Conservation (phyloP, 345 rosid genomes). For the Eucalyptus lansdowneana region DNA sequence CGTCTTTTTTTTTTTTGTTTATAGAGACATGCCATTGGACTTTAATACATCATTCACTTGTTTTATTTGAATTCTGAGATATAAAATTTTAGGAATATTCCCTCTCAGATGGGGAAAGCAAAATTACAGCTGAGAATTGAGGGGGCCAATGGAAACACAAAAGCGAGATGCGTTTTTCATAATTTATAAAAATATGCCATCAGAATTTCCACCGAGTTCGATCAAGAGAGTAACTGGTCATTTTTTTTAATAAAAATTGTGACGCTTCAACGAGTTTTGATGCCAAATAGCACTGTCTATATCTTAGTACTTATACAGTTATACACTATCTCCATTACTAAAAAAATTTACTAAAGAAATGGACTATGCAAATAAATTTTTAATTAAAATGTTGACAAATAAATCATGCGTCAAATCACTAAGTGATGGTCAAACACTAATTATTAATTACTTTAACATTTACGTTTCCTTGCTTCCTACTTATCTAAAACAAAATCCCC, state of each 20-base stretch:
- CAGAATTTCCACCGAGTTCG: neutral
- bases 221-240: neutral
- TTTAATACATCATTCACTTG: no score
- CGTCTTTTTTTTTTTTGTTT: fast-evolving
- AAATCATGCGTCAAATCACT: neutral
- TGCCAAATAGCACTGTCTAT: fast-evolving
- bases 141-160: neutral
- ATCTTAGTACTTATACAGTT: fast-evolving
- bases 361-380: neutral
- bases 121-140: fast-evolving
- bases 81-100: no score
- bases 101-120: no score
- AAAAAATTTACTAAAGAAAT: neutral
- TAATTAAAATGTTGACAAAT: neutral
- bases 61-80: no score
- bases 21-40: neutral
- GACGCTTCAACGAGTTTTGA: neutral
- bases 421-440: neutral
- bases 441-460: neutral
- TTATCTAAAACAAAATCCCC: neutral
- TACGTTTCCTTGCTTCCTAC: neutral
- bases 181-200: neutral
- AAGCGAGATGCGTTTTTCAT: neutral
- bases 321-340: neutral
- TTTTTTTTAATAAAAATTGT: neutral